Evolutionary conservation across 345 rosid species (phyloP).

Genomic region (Citrus unshiu): DNA sequence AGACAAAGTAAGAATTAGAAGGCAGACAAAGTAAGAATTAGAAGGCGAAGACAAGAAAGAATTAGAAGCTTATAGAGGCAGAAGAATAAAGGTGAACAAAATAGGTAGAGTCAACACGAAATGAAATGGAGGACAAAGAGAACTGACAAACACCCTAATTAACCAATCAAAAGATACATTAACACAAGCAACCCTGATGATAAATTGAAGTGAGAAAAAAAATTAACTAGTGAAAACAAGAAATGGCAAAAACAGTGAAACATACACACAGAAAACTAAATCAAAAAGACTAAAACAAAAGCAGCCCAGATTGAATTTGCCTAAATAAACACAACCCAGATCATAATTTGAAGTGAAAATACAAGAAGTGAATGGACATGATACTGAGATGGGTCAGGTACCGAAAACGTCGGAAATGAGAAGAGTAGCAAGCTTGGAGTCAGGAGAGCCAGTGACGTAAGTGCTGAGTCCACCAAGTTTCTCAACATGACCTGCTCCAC

Average conservation of each 20-base stretch:
- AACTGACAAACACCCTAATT: background rate
- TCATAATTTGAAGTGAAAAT: background rate
- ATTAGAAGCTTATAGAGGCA: background rate
- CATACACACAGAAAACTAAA: too few species aligned
- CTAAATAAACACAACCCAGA: background rate
- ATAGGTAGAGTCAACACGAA: background rate
- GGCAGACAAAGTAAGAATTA: background rate
- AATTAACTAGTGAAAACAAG: too few species aligned
- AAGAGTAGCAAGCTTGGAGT: conserved; percentile 32
- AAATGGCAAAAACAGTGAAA: too few species aligned
- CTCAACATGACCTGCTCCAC: conserved; percentile 33
- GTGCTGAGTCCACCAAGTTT: conserved; percentile 36
- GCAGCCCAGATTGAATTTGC: too few species aligned
- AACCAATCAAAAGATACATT: background rate
- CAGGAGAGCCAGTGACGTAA: conserved; percentile 31
- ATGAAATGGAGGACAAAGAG: background rate
- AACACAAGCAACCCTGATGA: background rate
- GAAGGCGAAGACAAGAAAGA: conserved; percentile 1
- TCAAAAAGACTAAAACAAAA: too few species aligned
- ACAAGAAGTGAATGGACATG: background rate
- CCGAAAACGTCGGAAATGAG: conserved; percentile 52
- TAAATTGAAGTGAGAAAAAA: too few species aligned
- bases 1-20: conserved; percentile 2
- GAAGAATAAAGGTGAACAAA: background rate
- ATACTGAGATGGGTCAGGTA: conserved; percentile 9